Percentiles rank a stretch among this genome's conserved stretches.
Conservation (phyloP, 768 basidiomycete species). For the Amanita polypyramis region DNA sequence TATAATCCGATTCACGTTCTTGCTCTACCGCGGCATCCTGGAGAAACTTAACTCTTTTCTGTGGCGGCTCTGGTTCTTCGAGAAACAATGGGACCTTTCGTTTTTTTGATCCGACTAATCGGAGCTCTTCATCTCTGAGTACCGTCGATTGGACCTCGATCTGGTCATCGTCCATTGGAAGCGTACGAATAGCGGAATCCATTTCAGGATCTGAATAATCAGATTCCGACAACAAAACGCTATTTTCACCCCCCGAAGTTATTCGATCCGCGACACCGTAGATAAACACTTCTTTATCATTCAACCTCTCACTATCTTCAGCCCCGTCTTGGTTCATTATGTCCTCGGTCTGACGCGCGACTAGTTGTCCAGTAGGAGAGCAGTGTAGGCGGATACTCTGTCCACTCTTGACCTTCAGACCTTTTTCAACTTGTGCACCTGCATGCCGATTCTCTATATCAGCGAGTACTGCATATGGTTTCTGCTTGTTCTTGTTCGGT, state of each 20-base stretch:
- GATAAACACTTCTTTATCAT: neutral
- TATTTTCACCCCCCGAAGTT: neutral
- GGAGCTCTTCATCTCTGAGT: too few species aligned
- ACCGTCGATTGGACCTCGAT: neutral
- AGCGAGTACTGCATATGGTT: slow-evolving; percentile 18
- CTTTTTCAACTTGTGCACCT: slow-evolving; percentile 28
- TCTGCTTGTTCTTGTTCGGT: slow-evolving; percentile 8
- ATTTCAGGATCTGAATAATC: slow-evolving; percentile 28
- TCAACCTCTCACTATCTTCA: neutral
- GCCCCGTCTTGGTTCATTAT: neutral
- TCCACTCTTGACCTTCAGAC: slow-evolving; percentile 25
- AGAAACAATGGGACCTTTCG: neutral
- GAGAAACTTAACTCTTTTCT: neutral
- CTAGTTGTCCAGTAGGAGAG: slow-evolving; percentile 14
- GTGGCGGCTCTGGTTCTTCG: neutral
- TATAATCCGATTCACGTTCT: neutral
- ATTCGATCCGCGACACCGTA: neutral
- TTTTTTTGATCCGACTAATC: slow-evolving; percentile 4
- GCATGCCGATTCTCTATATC: slow-evolving; percentile 34
- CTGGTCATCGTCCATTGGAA: slow-evolving; percentile 11
- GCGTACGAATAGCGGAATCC: slow-evolving; percentile 14
- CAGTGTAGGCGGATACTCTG: slow-evolving; percentile 19
- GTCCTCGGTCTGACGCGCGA: slow-evolving; percentile 1
- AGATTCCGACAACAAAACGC: slow-evolving; percentile 16
- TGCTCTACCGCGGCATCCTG: neutral